These are phyloP conservation scores for Linnemannia hyalina DNA, from an alignment of 192 early-diverging fungal genomes.

Conservation along the genomic window DNA sequence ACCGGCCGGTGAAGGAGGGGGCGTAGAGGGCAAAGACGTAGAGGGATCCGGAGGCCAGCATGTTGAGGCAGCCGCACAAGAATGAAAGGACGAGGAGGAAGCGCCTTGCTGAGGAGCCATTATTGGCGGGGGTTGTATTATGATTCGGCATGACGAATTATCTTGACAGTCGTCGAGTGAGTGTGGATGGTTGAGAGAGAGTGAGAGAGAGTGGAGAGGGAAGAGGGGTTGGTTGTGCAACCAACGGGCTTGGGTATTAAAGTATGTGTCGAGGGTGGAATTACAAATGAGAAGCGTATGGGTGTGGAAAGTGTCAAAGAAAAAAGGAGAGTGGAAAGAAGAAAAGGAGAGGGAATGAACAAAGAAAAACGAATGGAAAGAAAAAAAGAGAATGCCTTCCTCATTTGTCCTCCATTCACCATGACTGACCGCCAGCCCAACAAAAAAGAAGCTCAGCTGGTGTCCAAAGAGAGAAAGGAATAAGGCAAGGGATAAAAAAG, in stretches of 20 bases:
- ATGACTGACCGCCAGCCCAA: not conserved
- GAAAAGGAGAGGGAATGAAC: not conserved
- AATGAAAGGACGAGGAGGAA: slow-evolving; percentile 24
- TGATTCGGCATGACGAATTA: not conserved
- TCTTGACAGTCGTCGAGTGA: not conserved
- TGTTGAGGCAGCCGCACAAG: slow-evolving; percentile 39
- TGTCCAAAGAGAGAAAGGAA: not conserved
- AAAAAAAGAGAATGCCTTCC: not conserved
- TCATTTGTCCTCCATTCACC: not conserved
- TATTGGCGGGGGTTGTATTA: not conserved
- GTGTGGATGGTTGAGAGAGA: not conserved
- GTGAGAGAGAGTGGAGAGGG: not conserved
- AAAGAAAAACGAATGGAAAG: not conserved
- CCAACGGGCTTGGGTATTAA: no score
- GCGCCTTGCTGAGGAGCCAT: slow-evolving; percentile 11
- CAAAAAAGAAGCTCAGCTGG: slow-evolving; percentile 7
- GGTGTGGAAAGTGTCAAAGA: not conserved
- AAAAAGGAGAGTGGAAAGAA: not conserved
- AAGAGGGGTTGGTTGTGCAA: slow-evolving; percentile 1
- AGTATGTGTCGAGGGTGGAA: not conserved
- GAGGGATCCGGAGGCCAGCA: slow-evolving; percentile 47
- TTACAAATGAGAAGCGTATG: not conserved
- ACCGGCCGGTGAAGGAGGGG: slow-evolving; percentile 29
- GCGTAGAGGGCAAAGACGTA: slow-evolving; percentile 51
- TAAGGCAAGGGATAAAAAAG: no score